These are phyloP conservation scores for Amphibolis antarctica DNA, from an alignment of 106 monocot genomes.

Conservation along the genomic window DNA sequence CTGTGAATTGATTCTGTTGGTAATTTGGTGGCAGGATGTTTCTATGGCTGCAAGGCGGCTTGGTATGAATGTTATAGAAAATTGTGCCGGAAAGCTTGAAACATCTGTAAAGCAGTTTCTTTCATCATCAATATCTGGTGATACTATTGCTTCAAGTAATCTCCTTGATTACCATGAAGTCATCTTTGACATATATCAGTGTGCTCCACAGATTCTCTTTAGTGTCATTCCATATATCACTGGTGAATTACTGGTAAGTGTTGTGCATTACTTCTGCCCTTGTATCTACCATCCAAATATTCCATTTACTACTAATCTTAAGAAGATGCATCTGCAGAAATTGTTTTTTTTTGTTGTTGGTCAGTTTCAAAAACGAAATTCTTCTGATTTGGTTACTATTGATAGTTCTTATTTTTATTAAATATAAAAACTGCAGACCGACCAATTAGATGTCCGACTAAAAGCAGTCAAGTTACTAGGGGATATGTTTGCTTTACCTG, in stretches of 20 bases:
- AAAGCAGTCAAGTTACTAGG: constrained; percentile 86
- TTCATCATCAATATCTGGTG: constrained; percentile 69
- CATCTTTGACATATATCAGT: constrained; percentile 82
- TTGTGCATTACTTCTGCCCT: neutral
- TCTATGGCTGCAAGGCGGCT: constrained; percentile 70
- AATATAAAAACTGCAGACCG: constrained; percentile 49
- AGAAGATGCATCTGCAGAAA: no score
- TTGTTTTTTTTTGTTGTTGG: no score
- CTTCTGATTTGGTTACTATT: neutral
- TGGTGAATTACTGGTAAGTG: constrained; percentile 75
- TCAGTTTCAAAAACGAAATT: neutral
- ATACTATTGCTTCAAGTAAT: constrained; percentile 30
- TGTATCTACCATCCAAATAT: no score
- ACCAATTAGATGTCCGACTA: constrained; percentile 59
- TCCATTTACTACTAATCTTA: neutral
- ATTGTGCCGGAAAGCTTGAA: constrained; percentile 74
- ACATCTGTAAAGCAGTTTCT: constrained; percentile 77
- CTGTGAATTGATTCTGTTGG: constrained; percentile 5
- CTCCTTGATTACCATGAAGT: constrained; percentile 77
- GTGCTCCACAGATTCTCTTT: constrained; percentile 73
- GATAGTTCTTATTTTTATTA: neutral
- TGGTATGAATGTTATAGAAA: constrained; percentile 73
- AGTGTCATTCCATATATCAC: constrained; percentile 79
- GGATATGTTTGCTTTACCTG: constrained; percentile 65
- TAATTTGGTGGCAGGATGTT: constrained; percentile 37